Conservation (phyloP, 2,329 filamentous ascomycete species). For the Knufia fluminis region DNA sequence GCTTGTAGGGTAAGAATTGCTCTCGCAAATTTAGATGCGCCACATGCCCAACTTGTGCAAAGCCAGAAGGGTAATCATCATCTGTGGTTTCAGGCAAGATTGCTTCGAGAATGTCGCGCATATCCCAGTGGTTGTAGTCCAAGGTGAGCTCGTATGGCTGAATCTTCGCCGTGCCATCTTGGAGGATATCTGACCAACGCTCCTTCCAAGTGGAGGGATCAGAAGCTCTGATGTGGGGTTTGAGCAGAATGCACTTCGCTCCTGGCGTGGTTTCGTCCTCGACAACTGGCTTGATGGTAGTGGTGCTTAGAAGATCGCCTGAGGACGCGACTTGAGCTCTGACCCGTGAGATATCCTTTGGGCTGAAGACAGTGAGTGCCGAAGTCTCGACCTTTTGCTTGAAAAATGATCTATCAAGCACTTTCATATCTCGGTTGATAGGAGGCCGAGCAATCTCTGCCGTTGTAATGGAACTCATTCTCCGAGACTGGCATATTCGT, state of each 20-base stretch:
- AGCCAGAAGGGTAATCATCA: conserved; percentile 72
- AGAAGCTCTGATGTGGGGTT: conserved; percentile 27
- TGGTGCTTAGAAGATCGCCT: conserved; percentile 56
- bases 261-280: conserved; percentile 34
- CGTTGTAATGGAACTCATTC: conserved; percentile 21
- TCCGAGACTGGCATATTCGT: conserved; percentile 8
- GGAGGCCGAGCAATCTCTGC: conserved; percentile 64
- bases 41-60: conserved; percentile 82
- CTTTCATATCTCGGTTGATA: conserved; percentile 66
- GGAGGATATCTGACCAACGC: conserved; percentile 58
- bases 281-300: conserved; percentile 55
- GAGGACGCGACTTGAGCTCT: conserved; percentile 57
- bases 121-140: conserved; percentile 79
- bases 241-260: conserved; percentile 33
- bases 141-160: conserved; percentile 67
- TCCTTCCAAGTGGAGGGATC: conserved; percentile 68
- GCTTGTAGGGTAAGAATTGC: conserved; percentile 74
- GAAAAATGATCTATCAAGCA: conserved; percentile 78
- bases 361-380: conserved; percentile 68
- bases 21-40: conserved; percentile 86
- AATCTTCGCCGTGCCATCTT: conserved; percentile 58
- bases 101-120: conserved; percentile 72
- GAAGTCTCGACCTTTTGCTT: conserved; percentile 64
- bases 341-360: conserved; percentile 63
- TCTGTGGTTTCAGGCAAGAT: conserved; percentile 66